A percentile compares a stretch with the other conserved stretches of the same genome.
phyloP scores from a whole-genome alignment of 495 filamentous ascomycete species.

The Trichodelitschia bisporula region DNA sequence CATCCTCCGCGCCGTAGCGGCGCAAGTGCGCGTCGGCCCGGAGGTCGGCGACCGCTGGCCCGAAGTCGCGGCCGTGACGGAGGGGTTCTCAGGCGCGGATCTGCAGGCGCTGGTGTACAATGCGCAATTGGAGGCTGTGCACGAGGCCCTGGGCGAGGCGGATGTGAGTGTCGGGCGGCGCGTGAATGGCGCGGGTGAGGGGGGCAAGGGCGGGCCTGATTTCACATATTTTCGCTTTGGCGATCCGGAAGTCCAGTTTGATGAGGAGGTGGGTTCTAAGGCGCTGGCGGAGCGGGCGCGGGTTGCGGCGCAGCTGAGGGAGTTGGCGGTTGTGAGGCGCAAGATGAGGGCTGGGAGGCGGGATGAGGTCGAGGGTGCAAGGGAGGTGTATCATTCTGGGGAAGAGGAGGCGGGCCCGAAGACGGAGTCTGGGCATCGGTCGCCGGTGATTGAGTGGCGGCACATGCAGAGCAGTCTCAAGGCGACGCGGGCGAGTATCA shows the following conservation, averaged over 20 bases:
- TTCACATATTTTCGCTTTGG: slow-evolving; percentile 76
- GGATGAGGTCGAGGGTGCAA: neutral
- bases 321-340: slow-evolving; percentile 41
- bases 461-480: slow-evolving; percentile 57
- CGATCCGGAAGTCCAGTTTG: slow-evolving; percentile 6
- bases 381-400: neutral
- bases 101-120: slow-evolving; percentile 89
- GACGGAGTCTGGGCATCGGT: slow-evolving; percentile 22
- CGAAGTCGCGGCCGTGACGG: slow-evolving; percentile 53
- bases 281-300: slow-evolving; percentile 39
- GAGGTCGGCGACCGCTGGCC: slow-evolving; percentile 20
- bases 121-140: slow-evolving; percentile 88
- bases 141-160: slow-evolving; percentile 57
- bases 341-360: slow-evolving; percentile 19
- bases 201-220: slow-evolving; percentile 21
- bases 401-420: slow-evolving; percentile 9
- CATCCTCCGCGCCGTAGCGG: slow-evolving; percentile 57
- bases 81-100: slow-evolving; percentile 89
- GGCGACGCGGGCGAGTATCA: slow-evolving; percentile 66
- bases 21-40: slow-evolving; percentile 26
- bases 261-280: neutral
- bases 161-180: slow-evolving; percentile 14
- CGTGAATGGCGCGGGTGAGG: slow-evolving; percentile 6
- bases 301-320: slow-evolving; percentile 48
- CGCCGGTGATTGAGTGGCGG: slow-evolving; percentile 69